These are phyloP conservation scores for Hypericum perforatum DNA, from an alignment of 345 rosid genomes.

Conservation along the genomic window DNA sequence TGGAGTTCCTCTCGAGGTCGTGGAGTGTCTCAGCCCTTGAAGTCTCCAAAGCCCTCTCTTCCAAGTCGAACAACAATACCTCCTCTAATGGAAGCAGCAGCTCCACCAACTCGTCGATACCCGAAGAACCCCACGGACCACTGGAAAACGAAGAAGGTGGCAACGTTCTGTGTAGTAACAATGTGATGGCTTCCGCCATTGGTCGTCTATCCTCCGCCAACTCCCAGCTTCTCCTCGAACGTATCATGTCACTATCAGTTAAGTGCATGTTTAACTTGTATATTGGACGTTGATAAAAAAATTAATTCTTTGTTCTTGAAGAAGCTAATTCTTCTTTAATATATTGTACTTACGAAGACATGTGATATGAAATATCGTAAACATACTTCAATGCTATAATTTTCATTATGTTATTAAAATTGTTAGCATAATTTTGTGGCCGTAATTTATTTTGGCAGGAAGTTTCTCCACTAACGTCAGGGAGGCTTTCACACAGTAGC, in stretches of 20 bases:
- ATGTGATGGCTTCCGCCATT: not conserved
- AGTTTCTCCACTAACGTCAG: constrained; percentile 85
- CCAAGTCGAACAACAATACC: constrained; percentile 16
- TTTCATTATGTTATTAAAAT: too few relatives aligned
- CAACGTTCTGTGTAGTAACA: not conserved
- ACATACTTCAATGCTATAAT: too few relatives aligned
- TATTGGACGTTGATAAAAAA: too few relatives aligned
- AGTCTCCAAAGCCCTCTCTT: constrained; percentile 60
- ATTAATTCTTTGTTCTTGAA: too few relatives aligned
- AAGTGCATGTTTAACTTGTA: too few relatives aligned
- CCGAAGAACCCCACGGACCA: constrained; percentile 40
- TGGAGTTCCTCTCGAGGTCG: constrained; percentile 90
- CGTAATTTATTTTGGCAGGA: constrained; percentile 33
- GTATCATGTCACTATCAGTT: constrained; percentile 92
- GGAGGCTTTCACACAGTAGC: constrained; percentile 10
- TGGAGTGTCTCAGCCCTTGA: constrained; percentile 81
- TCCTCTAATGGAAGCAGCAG: constrained; percentile 15
- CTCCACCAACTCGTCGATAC: constrained; percentile 33
- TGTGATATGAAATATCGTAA: too few relatives aligned
- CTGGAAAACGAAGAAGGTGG: constrained; percentile 9
- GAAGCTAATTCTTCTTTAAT: too few relatives aligned
- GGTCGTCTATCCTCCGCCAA: constrained; percentile 67
- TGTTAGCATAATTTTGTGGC: too few relatives aligned
- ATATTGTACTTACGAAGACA: too few relatives aligned
- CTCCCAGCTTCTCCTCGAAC: constrained; percentile 89